Evolutionary conservation across 73 alveolate genomes (phyloP).

Genomic region (Diophrys sp.): DNA sequence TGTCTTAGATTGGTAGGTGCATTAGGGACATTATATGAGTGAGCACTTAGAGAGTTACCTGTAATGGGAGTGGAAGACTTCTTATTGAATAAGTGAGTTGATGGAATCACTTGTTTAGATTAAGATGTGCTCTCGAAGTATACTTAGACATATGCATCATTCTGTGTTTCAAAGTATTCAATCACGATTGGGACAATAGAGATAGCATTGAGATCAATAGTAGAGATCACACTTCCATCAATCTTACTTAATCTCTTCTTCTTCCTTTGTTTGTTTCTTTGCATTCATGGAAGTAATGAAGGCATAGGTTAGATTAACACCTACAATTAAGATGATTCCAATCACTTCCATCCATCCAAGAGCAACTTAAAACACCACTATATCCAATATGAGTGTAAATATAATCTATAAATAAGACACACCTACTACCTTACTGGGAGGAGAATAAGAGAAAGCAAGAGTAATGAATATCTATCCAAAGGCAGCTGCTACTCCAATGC

Average conservation of each 20-base stretch:
- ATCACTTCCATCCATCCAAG: neutral
- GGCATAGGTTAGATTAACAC: neutral
- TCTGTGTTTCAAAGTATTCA: constrained; percentile 62
- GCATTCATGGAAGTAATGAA: neutral
- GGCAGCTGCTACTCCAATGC: neutral
- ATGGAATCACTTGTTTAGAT: constrained; percentile 59
- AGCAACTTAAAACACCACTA: neutral
- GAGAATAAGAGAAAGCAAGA: neutral
- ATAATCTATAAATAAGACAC: neutral
- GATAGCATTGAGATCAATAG: no score
- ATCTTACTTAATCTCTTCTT: constrained; percentile 27
- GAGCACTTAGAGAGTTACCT: constrained; percentile 6
- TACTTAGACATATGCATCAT: constrained; percentile 48
- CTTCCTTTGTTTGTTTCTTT: neutral
- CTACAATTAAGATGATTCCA: neutral
- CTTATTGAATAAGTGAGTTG: constrained; percentile 33
- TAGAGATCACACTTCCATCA: constrained; percentile 53
- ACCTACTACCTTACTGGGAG: neutral
- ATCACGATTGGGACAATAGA: constrained; percentile 53
- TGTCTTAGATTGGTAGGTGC: constrained; percentile 26
- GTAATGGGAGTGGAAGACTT: constrained; percentile 29
- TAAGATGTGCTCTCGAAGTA: constrained; percentile 49
- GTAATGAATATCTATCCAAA: neutral
- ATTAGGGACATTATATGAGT: constrained; percentile 23
- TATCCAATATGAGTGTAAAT: neutral